These are phyloP conservation scores for Talaromyces nanjingensis DNA, from an alignment of 495 filamentous ascomycete species.

Conservation along the genomic window DNA sequence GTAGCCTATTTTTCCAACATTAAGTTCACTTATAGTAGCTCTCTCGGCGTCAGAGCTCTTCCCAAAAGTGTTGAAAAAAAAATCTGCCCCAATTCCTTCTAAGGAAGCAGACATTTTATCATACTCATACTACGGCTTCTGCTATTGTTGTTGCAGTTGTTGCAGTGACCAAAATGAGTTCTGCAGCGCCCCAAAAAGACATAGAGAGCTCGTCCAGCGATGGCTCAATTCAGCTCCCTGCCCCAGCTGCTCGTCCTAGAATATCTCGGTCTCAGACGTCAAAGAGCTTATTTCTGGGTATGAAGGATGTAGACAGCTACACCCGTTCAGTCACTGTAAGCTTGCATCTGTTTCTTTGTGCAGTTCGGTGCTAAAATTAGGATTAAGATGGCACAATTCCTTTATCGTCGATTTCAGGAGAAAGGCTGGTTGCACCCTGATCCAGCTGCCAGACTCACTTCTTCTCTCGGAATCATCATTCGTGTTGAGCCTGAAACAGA, in stretches of 20 bases:
- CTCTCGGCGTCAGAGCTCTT: not conserved
- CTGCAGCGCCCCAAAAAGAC: not conserved
- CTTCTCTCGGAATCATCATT: not conserved
- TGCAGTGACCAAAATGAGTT: not conserved
- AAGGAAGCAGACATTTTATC: not conserved
- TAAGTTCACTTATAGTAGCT: not conserved
- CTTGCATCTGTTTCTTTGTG: not conserved
- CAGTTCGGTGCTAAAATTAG: not conserved
- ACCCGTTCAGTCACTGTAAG: conserved; percentile 9
- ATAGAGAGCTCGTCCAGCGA: not conserved
- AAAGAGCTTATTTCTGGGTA: conserved; percentile 2
- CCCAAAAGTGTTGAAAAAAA: not conserved
- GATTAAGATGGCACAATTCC: conserved; percentile 11
- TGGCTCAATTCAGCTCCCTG: not conserved
- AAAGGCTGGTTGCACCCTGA: conserved; percentile 24
- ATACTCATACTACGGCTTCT: not conserved
- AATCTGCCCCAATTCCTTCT: not conserved
- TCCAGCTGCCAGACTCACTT: conserved; percentile 4
- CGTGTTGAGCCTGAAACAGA: conserved; percentile 4
- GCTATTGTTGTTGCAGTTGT: not conserved
- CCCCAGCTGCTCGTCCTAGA: not conserved
- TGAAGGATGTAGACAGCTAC: conserved; percentile 6
- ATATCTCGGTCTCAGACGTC: not conserved
- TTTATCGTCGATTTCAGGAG: conserved; percentile 10
- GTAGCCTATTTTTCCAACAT: not conserved